phyloP scores from a whole-genome alignment of 345 rosid genomes.

The Turritis glabra region DNA sequence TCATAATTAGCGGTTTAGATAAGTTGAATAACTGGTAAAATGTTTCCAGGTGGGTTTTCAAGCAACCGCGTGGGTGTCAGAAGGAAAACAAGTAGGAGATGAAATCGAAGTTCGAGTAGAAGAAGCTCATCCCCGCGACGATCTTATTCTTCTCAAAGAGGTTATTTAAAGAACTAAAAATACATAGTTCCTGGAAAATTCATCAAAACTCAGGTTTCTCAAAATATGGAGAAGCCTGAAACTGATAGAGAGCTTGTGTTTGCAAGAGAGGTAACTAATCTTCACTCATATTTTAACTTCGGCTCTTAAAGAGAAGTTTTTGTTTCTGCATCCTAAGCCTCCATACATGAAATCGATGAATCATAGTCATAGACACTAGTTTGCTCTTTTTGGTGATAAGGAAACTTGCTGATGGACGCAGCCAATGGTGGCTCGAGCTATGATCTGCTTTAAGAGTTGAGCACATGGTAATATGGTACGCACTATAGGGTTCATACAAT shows the following conservation, averaged over 20 bases:
- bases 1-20: neutral
- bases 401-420: slow-evolving; percentile 33
- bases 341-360: neutral
- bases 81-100: slow-evolving; percentile 77
- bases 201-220: slow-evolving; percentile 23
- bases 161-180: slow-evolving; percentile 34
- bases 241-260: slow-evolving; percentile 12
- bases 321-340: neutral
- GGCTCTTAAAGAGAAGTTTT: neutral
- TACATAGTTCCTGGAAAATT: slow-evolving; percentile 1
- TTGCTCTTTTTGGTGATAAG: slow-evolving; percentile 9
- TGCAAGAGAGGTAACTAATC: slow-evolving; percentile 38
- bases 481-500: slow-evolving; percentile 6
- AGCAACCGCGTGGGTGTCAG: slow-evolving; percentile 76
- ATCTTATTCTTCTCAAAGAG: slow-evolving; percentile 67
- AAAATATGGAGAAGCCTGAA: slow-evolving; percentile 13
- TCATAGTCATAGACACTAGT: neutral
- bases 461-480: slow-evolving; percentile 22
- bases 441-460: neutral
- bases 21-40: neutral
- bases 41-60: slow-evolving; percentile 77
- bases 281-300: neutral
- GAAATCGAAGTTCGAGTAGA: slow-evolving; percentile 75
- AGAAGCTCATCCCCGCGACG: slow-evolving; percentile 87
- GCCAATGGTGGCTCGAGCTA: slow-evolving; percentile 19